Percentiles rank a stretch among this genome's conserved stretches.
Conservation (phyloP, 2,329 filamentous ascomycete species). For the Alternaria sp. region DNA sequence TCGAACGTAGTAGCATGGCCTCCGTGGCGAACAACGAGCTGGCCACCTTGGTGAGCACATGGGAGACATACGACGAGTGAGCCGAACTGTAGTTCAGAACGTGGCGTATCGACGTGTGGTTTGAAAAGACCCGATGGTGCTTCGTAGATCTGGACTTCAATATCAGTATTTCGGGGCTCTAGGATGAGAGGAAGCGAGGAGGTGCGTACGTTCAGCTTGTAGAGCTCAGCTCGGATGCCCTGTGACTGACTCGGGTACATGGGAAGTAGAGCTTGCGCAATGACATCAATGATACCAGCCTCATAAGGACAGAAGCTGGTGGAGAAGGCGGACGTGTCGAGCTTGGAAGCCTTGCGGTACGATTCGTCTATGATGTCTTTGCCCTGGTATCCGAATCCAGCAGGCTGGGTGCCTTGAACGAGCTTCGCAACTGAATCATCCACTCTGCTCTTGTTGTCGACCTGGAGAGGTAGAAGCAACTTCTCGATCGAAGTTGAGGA, state of each 20-base stretch:
- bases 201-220: constrained; percentile 62
- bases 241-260: constrained; percentile 22
- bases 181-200: not conserved
- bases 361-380: constrained; percentile 61
- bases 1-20: constrained; percentile 52
- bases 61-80: constrained; percentile 64
- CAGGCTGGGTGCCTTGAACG: constrained; percentile 43
- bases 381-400: constrained; percentile 59
- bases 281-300: constrained; percentile 61
- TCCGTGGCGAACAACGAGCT: constrained; percentile 56
- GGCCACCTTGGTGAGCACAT: constrained; percentile 53
- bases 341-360: constrained; percentile 63
- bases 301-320: constrained; percentile 63
- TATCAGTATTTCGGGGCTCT: not conserved
- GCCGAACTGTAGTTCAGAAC: constrained; percentile 59
- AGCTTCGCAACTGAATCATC: not conserved
- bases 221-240: constrained; percentile 62
- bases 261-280: constrained; percentile 59
- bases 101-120: constrained; percentile 64
- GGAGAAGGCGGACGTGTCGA: constrained; percentile 60
- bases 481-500: constrained; percentile 10
- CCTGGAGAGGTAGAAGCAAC: constrained; percentile 5
- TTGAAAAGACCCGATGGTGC: constrained; percentile 62
- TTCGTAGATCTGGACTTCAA: constrained; percentile 58
- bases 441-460: not conserved